phyloP scores from a whole-genome alignment of 2,329 filamentous ascomycete genomes.

The Fusarium sublunatum region DNA sequence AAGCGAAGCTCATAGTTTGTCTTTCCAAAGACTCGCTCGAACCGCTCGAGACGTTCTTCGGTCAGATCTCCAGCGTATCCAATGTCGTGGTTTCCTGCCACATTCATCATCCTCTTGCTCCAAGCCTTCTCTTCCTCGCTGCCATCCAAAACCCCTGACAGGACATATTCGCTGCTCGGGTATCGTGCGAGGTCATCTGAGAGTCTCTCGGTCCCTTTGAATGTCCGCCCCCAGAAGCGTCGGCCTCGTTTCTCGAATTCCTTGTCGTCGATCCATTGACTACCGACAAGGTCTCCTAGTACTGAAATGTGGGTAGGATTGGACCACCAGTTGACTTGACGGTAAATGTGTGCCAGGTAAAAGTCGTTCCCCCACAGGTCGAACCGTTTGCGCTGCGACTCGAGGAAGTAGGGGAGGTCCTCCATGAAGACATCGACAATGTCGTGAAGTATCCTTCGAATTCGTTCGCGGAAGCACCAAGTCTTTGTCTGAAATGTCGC shows the following conservation, averaged over 20 bases:
- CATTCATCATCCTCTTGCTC: conserved; percentile 83
- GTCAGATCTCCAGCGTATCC: conserved; percentile 95
- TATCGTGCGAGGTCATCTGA: conserved; percentile 64
- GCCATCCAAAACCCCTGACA: conserved; percentile 62
- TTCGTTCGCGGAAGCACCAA: conserved; percentile 61
- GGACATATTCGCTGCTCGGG: conserved; percentile 61
- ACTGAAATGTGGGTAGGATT: conserved; percentile 88
- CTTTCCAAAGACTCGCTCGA: conserved; percentile 86
- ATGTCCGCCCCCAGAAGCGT: conserved; percentile 85
- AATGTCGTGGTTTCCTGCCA: conserved; percentile 95
- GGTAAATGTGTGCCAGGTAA: conserved; percentile 93
- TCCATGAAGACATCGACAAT: conserved; percentile 70
- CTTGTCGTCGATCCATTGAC: conserved; percentile 89
- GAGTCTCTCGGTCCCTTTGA: conserved; percentile 74
- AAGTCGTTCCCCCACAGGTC: conserved; percentile 95
- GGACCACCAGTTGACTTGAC: conserved; percentile 84
- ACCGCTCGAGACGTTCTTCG: conserved; percentile 77
- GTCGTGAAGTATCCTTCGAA: conserved; percentile 67
- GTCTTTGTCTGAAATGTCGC: conserved; percentile 60
- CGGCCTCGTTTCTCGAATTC: conserved; percentile 81
- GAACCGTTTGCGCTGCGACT: conserved; percentile 79
- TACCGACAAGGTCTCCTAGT: conserved; percentile 90
- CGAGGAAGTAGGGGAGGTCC: conserved; percentile 75
- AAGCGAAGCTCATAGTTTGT: conserved; percentile 91
- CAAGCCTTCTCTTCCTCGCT: conserved; percentile 65